Conservation (phyloP, 2,329 filamentous ascomycete genomes). For the Scortechinia acanthostroma region DNA sequence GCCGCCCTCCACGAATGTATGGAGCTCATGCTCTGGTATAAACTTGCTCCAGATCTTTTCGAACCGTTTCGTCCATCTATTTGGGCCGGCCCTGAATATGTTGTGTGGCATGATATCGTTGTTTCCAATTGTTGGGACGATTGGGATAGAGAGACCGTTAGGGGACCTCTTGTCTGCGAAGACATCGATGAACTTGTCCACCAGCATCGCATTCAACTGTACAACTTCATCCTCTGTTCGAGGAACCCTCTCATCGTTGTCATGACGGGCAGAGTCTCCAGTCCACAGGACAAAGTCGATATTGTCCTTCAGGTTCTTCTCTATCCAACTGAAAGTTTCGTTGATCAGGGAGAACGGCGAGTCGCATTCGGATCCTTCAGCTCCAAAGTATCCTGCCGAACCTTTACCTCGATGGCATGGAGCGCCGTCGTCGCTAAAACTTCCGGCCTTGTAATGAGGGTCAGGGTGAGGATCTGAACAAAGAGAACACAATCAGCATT, state of each 20-base stretch:
- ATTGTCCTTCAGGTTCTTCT: slow-evolving; percentile 47
- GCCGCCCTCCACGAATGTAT: slow-evolving; percentile 64
- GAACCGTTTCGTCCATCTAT: slow-evolving; percentile 57
- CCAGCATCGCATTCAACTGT: slow-evolving; percentile 49
- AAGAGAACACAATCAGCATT: slow-evolving; percentile 6
- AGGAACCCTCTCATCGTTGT: slow-evolving; percentile 58
- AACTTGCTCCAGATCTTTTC: slow-evolving; percentile 56
- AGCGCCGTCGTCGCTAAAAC: slow-evolving; percentile 40
- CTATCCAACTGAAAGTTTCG: slow-evolving; percentile 66
- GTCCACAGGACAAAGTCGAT: slow-evolving; percentile 68
- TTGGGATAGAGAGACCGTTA: slow-evolving; percentile 48
- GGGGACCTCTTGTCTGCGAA: no score
- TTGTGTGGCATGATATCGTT: slow-evolving; percentile 74
- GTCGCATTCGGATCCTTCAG: slow-evolving; percentile 62
- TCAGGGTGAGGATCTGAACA: slow-evolving; percentile 62
- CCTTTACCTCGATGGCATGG: slow-evolving; percentile 61
- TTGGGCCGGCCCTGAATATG: slow-evolving; percentile 59
- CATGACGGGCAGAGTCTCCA: slow-evolving; percentile 59
- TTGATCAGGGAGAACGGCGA: slow-evolving; percentile 56
- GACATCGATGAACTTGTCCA: slow-evolving; percentile 52
- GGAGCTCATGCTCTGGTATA: slow-evolving; percentile 64
- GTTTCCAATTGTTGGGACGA: slow-evolving; percentile 67
- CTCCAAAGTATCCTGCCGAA: slow-evolving; percentile 54
- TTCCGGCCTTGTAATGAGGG: slow-evolving; percentile 54
- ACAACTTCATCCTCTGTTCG: slow-evolving; percentile 53